Conservation (phyloP, 176 grass and related monocot species). For the Otatea glauca region DNA sequence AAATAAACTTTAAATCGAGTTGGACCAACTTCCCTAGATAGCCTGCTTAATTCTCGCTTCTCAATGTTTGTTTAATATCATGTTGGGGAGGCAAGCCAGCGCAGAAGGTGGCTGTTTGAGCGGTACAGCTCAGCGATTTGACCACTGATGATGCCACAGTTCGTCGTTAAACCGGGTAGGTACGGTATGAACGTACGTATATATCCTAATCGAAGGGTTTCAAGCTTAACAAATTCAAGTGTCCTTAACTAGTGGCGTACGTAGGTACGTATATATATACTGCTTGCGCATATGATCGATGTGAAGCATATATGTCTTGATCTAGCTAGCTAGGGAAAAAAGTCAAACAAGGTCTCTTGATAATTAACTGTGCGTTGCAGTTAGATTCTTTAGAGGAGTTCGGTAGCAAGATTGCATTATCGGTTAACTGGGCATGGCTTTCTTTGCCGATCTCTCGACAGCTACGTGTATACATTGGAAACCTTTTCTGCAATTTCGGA, state of each 20-base stretch:
- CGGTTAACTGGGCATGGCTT: not conserved
- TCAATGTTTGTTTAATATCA: not conserved
- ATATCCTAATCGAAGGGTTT: not conserved
- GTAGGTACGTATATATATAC: no score
- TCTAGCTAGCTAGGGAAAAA: not conserved
- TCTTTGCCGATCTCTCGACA: no score
- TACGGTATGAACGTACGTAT: no score
- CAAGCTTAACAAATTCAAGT: not conserved
- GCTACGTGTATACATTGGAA: no score
- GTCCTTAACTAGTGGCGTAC: no score
- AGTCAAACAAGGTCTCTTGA: not conserved
- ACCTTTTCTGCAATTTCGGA: no score
- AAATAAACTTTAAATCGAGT: no score
- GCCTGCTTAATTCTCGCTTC: not conserved
- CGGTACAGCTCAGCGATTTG: not conserved
- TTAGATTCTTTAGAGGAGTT: not conserved
- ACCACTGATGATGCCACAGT: not conserved
- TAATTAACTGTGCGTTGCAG: not conserved
- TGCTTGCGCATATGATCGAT: not conserved
- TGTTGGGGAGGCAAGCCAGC: not conserved
- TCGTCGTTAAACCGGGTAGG: not conserved
- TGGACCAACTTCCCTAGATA: no score
- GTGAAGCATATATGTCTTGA: not conserved
- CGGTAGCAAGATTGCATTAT: not conserved
- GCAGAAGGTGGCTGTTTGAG: not conserved